Percentiles rank a stretch among this genome's conserved stretches.
Evolutionary conservation across 1,284 basidiomycete species (phyloP).

Genomic region (Ganoderma meredithae): DNA sequence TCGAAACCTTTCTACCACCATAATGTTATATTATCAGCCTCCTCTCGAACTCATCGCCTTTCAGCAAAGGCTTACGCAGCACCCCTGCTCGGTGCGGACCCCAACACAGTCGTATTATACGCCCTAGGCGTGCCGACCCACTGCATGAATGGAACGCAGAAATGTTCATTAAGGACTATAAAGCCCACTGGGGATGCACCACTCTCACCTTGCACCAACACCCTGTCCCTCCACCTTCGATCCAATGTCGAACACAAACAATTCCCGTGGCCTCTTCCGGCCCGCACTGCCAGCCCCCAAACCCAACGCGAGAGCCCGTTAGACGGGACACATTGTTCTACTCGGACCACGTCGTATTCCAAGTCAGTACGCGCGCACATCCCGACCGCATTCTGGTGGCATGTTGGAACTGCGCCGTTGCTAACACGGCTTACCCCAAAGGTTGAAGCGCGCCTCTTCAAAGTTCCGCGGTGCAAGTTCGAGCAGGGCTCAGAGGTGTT

Average conservation of each 20-base stretch:
- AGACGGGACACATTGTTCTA: slow-evolving; percentile 18
- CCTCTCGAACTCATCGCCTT: background rate
- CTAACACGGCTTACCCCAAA: slow-evolving; percentile 10
- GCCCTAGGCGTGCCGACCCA: background rate
- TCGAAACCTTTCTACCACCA: background rate
- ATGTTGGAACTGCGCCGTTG: background rate
- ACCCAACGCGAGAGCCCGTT: background rate
- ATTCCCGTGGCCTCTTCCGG: too few species aligned
- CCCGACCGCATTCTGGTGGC: background rate
- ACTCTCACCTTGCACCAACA: background rate
- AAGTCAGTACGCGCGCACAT: slow-evolving; percentile 10
- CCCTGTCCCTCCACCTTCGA: background rate
- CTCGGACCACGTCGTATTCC: slow-evolving; percentile 25
- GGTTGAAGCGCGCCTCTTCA: slow-evolving; percentile 42
- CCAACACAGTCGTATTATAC: background rate
- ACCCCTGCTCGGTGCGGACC: background rate
- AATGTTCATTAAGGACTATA: background rate
- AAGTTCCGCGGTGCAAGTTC: slow-evolving; percentile 40
- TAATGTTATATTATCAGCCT: too few species aligned
- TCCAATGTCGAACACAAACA: background rate
- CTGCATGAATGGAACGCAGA: background rate
- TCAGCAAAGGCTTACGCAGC: background rate
- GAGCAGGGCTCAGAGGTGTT: slow-evolving; percentile 39
- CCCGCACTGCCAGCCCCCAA: too few species aligned
- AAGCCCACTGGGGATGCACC: background rate